These are phyloP conservation scores for Suillus tomentosus DNA, from an alignment of 768 basidiomycete species.

Conservation along the genomic window DNA sequence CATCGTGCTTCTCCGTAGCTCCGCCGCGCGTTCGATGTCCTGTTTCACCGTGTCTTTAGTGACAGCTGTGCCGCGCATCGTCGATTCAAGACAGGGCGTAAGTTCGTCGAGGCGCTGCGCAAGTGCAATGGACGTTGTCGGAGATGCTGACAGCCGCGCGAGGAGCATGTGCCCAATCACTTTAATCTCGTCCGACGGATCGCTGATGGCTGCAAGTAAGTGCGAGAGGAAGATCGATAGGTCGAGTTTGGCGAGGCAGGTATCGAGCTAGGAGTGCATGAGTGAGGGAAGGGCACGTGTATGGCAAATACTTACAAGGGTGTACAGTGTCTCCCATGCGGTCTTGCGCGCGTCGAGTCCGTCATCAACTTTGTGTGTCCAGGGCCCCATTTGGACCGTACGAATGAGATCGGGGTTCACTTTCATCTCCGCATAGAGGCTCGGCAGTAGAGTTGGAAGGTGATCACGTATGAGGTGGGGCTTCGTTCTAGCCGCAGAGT, in stretches of 20 bases:
- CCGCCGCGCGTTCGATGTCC: slow-evolving; percentile 83
- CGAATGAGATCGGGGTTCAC: slow-evolving; percentile 80
- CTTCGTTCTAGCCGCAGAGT: slow-evolving; percentile 94
- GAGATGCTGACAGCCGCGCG: slow-evolving; percentile 84
- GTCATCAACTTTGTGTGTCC: slow-evolving; percentile 96
- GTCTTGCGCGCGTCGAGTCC: slow-evolving; percentile 96
- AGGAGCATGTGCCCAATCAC: slow-evolving; percentile 96
- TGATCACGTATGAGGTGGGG: slow-evolving; percentile 90
- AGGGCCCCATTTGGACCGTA: slow-evolving; percentile 95
- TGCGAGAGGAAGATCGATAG: slow-evolving; percentile 81
- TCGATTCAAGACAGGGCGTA: slow-evolving; percentile 80
- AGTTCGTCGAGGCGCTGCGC: slow-evolving; percentile 81
- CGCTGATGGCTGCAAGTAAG: slow-evolving; percentile 80
- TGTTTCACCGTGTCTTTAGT: slow-evolving; percentile 98
- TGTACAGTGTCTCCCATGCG: slow-evolving; percentile 97
- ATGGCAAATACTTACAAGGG: slow-evolving; percentile 61
- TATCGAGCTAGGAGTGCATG: slow-evolving; percentile 66
- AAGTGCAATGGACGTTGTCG: slow-evolving; percentile 73
- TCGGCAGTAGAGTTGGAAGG: slow-evolving; percentile 71
- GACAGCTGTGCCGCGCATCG: slow-evolving; percentile 85
- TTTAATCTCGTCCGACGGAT: slow-evolving; percentile 96
- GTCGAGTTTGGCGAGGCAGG: slow-evolving; percentile 86
- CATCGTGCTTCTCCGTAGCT: slow-evolving; percentile 88
- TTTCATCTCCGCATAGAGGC: slow-evolving; percentile 82
- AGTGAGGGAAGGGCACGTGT: neutral